Base-by-base conservation (phyloP, 345 rosid species). In the Brassica rapa region DNA sequence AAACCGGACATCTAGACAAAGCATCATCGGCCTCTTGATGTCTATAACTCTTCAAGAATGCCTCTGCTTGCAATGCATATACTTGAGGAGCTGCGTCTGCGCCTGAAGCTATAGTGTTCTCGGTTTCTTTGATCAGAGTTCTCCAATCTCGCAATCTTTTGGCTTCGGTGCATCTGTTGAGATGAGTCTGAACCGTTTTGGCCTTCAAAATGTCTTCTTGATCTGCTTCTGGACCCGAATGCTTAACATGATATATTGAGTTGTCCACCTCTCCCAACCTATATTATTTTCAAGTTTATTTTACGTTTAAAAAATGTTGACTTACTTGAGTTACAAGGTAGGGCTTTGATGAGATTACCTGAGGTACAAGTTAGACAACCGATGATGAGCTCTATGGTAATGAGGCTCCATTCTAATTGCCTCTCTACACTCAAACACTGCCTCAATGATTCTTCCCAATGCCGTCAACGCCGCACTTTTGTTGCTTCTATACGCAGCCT, bases 61-160 rank as follows among this genome's bases (percentile, higher is more conserved):
- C 98, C 86, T 94, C 98, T 65, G 98, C 93, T 91, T 92, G 93
- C 81, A 94, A 79, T 59, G 97, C 94, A 80, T 83, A 91, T 63
- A 94, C 86, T 88, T 92, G 97, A 12, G 91, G 91, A 4, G 97
- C 98, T 27, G 97, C 87, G 83, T 90, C 95, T 24, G 97, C 92
- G 1, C 97, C 95, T 0, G 82, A 83, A 12, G 88, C 73, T 27
- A 92, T 91, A 15, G 93, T 87, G 24, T 81, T 70, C n/a, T 75
- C 68, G 0, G 94, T 84, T 80, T 88, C 91, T 77, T 83, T 89
- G 41, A 91, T 71, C 62, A 91, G 33, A 60, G 83, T 32, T 62
- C 88, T 90, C 95, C 97, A 90, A 43, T 92, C 98, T 80, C 96
- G 62, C 0, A 66, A 53, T 72, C 81, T 86, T 68, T 86, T 86